Evolutionary conservation across 208 protist genomes (phyloP), one percentile per base, ranked within the genome.

Genomic region (Leishmania tarentolae): DNA sequence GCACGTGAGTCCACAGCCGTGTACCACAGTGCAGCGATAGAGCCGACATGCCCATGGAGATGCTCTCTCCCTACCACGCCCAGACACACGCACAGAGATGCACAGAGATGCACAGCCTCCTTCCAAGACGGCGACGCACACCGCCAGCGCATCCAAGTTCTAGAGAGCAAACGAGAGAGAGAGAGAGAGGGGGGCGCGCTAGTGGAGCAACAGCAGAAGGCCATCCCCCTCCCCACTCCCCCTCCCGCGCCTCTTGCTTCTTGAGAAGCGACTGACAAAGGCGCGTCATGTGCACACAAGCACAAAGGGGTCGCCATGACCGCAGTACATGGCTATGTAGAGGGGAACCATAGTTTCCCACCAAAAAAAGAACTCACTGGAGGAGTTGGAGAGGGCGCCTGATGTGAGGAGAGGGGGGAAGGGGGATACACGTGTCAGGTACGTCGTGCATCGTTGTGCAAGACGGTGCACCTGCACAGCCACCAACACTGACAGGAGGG

Each of bases 41-140:
- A 17, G n/a, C 0, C 11, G 56, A 31, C 56, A 61, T 31, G 7
- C 56, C 56, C 56, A 61, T 31, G 56, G 56, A 61, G 24, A 31
- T 52, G 19, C 28, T n/a, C 13, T 24, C 56, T 56, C 24, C 57
- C 21, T 19, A 3, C 5, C 37, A 19, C 59, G 53, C 40, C 2
- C 59, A 68, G n/a, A 57, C 75, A 77, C 74, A 78, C 57, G 56
- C 59, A 68, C 75, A 78, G 56, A n/a, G 17, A 63, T 52, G 47
- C 46, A 65, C 11, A 61, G 3, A 15, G 15, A 6, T 53, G 50
- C 24, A 57, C 24, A 11, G 19, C 59, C n/a, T 40, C 57, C 13
- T 31, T 24, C 56, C 28, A 61, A 61, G 56, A 47, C 66, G 40
- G 28, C 70, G 35, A 35, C 56, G n/a, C 28, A 61, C 24, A 61